Evolutionary conservation across 768 basidiomycete species (phyloP), one percentile per base, ranked within the genome.

Genomic region (Termitomyces sp.): DNA sequence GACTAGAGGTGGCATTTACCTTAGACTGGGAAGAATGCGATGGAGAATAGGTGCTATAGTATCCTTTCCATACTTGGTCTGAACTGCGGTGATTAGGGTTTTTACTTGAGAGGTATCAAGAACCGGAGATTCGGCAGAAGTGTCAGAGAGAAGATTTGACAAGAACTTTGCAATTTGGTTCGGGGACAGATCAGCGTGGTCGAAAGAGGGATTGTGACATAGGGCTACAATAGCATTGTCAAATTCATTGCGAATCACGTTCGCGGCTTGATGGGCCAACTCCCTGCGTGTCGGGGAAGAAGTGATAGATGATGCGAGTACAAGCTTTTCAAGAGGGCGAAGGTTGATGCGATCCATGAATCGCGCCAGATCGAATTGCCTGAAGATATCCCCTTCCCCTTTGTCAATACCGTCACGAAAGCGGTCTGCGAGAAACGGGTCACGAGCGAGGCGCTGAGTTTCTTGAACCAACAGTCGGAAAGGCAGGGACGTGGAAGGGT

Each of bases 381-480:
- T 83, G 70, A 94, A 92, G 53, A 85, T 75, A 60, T 92, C 89
- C 47, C 88, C 91, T 69, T 94, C 90, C 52, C 87, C 91, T 69
- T 86, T 90, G 79, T 93, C 90, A 57, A 95, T 83, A 49, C 88
- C 91, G 71, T 94, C 92, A 60, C 91, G 84, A 73, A 94, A 95
- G 62, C 92, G 85, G 75, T 92, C 91, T 54, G 93, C 90, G 47
- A 94, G 83, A 70, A 86, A 87, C 60, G 93, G 93, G 79, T 94
- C 93, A 60, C 91, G 88, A 63, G 92, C 89, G 52, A 95, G 85
- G 51, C 92, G 85, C 66, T 92, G 90, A 1, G 85, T 90, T 74
- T 94, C 94, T 73, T 94, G 90, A 33, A 90, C 83, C 26, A 95
- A 82, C 20, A 95, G 80, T 39, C 91, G 88, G 69, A 93, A 92